Evolutionary conservation across 1,284 basidiomycete species (phyloP), one percentile per base, ranked within the genome.

Genomic region (Ustilago hordei): DNA sequence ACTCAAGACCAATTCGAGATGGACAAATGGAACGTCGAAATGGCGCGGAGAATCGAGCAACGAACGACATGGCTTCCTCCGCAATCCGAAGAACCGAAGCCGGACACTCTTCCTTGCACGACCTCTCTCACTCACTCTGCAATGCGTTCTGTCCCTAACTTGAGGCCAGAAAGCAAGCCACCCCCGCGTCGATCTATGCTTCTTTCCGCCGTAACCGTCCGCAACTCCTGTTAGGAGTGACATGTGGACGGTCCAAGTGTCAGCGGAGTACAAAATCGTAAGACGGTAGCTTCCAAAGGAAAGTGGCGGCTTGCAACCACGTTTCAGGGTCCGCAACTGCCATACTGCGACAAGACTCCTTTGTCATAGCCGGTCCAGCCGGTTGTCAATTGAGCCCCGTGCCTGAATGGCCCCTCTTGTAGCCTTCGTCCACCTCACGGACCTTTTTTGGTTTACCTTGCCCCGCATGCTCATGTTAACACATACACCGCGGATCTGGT

Each of bases 171-270:
- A 28, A 5, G 8, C 28, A 56, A 39, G 58, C 52, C 45, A 32
- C 59, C 65, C 55, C 65, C 65, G 59, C 48, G 53, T 61, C 59
- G 65, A 61, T 61, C 34, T 13, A 15, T 53, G 35, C 38, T 41
- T 23, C 19, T 45, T 13, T 45, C 32, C 55, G 19, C 39, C 41
- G 38, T 23, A 28, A 17, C 28, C 8, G 39, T 8, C 8, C 34
- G 12, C 36, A 19, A 38, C 23, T 39, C 19, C 23, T 19, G 45
- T 48, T 3, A 31, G 19, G 23, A 48, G 45, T 9, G 45, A 48
- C 19, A 48, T 28, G 45, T 48, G 23, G 41, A 48, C 19, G 45
- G 19, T 8, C 19, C 19, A 13, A 28, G 19, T 4, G 45, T 48
- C 19, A 28, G 45, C 45, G 45, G 45, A 48, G 45, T 48, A 23